Evolutionary conservation across 1,284 basidiomycete species (phyloP).

Genomic region (Cryptococcus sp.): DNA sequence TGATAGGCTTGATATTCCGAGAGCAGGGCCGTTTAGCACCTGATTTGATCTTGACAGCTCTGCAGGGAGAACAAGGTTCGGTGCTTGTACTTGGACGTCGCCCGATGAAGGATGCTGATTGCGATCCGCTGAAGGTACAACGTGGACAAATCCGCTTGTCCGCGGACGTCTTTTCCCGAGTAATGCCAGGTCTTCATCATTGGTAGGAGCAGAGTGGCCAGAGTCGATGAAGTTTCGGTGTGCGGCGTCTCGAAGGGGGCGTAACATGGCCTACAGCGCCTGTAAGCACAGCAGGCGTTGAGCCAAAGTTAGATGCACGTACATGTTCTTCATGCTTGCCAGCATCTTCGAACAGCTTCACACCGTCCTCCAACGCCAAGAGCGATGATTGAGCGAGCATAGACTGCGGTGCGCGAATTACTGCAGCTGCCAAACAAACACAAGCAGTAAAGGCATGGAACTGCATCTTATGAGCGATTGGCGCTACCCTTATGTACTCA

Average conservation of each 20-base stretch:
- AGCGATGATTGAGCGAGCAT: conserved; percentile 22
- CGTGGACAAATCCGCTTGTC: no score
- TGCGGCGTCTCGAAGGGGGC: conserved; percentile 9
- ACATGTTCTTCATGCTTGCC: conserved; percentile 21
- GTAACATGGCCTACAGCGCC: conserved; percentile 2
- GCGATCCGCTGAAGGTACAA: no score
- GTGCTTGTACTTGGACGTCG: no score
- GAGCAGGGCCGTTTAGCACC: no score
- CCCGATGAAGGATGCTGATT: no score
- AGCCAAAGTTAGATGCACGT: neutral
- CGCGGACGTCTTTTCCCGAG: conserved; percentile 9
- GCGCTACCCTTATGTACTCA: neutral
- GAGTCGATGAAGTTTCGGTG: conserved; percentile 5
- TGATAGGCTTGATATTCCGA: no score
- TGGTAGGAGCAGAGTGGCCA: conserved; percentile 6
- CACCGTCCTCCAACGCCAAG: conserved; percentile 21
- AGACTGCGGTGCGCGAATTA: conserved; percentile 24
- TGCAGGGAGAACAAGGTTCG: no score
- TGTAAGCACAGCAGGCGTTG: neutral
- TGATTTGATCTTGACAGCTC: no score
- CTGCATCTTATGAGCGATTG: neutral
- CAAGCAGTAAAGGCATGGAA: conserved; percentile 28
- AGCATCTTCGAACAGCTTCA: conserved; percentile 25
- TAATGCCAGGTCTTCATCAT: conserved; percentile 17
- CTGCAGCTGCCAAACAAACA: conserved; percentile 28